A percentile compares a stretch with the other conserved stretches of the same genome.
Evolutionary conservation across 345 rosid species (phyloP).

Genomic region (Lepidium africanum): DNA sequence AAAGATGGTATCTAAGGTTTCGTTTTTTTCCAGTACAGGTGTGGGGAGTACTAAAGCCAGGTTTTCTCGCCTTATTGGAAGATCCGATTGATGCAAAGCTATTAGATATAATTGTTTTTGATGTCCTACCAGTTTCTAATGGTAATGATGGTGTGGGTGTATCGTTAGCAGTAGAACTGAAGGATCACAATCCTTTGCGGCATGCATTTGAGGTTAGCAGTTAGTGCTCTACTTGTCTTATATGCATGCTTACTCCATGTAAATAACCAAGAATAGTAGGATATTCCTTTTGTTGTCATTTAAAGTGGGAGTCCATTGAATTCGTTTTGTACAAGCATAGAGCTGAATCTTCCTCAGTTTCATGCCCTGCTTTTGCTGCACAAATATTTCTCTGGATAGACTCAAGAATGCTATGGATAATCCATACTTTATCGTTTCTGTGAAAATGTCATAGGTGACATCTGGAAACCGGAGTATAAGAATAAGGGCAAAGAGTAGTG

Average conservation of each 20-base stretch:
- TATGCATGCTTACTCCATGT: background rate
- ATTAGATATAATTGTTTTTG: conserved; percentile 84
- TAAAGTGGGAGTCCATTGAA: background rate
- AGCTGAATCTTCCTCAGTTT: background rate
- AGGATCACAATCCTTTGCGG: conserved; percentile 89
- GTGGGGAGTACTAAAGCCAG: conserved; percentile 97
- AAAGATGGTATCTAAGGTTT: conserved; percentile 21
- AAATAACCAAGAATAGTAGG: background rate
- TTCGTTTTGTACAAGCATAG: background rate
- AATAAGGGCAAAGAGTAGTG: conserved; percentile 67
- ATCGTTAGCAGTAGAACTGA: conserved; percentile 73
- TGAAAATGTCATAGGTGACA: conserved; percentile 49
- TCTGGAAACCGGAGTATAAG: conserved; percentile 85
- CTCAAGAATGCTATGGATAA: conserved; percentile 19
- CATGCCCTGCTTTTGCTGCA: background rate
- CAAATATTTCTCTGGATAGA: background rate
- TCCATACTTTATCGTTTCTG: background rate
- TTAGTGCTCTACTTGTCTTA: background rate
- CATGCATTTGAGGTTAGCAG: conserved; percentile 79
- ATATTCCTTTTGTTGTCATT: background rate
- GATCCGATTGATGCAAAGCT: conserved; percentile 86
- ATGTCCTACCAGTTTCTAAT: conserved; percentile 83
- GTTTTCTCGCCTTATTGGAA: conserved; percentile 86
- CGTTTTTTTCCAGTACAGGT: conserved; percentile 60
- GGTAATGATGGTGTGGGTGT: conserved; percentile 74